Base-by-base conservation (phyloP, 805 yeast genomes). In the Candida palmyrensis region DNA sequence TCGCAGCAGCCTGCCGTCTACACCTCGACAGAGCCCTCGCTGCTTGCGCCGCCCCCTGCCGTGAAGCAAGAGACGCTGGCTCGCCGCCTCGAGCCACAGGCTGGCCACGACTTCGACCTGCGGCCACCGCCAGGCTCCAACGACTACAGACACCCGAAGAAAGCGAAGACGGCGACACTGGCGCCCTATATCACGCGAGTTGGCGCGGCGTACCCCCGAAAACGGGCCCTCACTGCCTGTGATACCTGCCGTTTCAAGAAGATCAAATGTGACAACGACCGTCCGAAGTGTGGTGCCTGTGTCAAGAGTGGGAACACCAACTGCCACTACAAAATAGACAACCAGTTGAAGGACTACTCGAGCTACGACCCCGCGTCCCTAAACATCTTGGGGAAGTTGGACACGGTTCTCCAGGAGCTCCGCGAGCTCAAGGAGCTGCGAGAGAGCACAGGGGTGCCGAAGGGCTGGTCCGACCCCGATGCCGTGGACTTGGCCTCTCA, bases 191-290 rank as follows among this genome's bases (percentile, higher is more conserved):
- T 13, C 27, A 13, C 40, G 9, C 26, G 48, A 20, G 29, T 37
- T 7, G 33, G 41, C 2, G 36, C 39, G 9, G 29, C 41, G 4
- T 37, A 38, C 15, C 45, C 54, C 5, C 28, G 67, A 18, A 54
- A 49, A 33, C 33, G 65, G 32, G 62, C 63, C 1, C 40, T 57
- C n/a, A 59, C 68, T 0, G 68, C 68, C 1, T 61, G 68, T 41
- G 65, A 59, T 37, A 49, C 55, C 5, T 61, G 67, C 36, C 44
- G 67, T 28, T 35, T 51, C 17, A 58, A 58, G 36, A 61, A 61
- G 35, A 55, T 58, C 35, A 58, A 56, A 38, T 61, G 67, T 44
- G 68, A 61, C 38, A 61, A 61, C 34, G 38, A 44, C 20, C 41
- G 62, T 19, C 67, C 67, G 1, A 36, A 49, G 21, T 61, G 66